Evolutionary conservation across 768 basidiomycete genomes (phyloP).

Genomic region (Leucocoprinus sp.): DNA sequence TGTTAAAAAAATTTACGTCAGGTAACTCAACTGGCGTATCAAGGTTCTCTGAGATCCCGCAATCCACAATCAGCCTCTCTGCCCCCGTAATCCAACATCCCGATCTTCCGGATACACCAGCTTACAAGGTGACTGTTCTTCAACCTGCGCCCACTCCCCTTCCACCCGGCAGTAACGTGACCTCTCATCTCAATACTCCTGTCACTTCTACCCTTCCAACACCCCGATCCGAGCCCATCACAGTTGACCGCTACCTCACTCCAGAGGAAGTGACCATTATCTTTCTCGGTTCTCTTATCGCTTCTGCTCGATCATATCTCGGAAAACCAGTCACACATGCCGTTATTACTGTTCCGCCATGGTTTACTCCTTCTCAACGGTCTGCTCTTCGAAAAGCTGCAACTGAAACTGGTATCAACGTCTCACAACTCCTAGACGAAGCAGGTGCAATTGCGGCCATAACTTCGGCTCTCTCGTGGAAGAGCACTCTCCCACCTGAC

Average conservation of each 20-base stretch:
- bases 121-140: constrained; percentile 78
- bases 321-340: constrained; percentile 71
- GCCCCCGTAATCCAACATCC: constrained; percentile 76
- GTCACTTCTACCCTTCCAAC: constrained; percentile 62
- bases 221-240: constrained; percentile 64
- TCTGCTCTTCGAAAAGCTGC: constrained; percentile 69
- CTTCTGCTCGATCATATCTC: constrained; percentile 87
- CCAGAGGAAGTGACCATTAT: constrained; percentile 77
- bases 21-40: not conserved
- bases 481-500: constrained; percentile 38
- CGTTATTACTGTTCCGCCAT: constrained; percentile 76
- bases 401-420: constrained; percentile 69
- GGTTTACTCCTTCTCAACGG: constrained; percentile 62
- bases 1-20: not conserved
- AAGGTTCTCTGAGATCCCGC: constrained; percentile 71
- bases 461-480: constrained; percentile 40
- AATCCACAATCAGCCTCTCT: constrained; percentile 43
- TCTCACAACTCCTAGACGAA: constrained; percentile 85
- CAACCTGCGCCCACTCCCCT: constrained; percentile 69
- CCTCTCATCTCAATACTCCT: constrained; percentile 49
- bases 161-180: constrained; percentile 30
- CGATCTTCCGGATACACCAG: constrained; percentile 58
- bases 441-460: constrained; percentile 66
- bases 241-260: constrained; percentile 63
- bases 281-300: constrained; percentile 77